Conservation (phyloP, 176 grass and related monocot genomes). For the Eleusine indica region DNA sequence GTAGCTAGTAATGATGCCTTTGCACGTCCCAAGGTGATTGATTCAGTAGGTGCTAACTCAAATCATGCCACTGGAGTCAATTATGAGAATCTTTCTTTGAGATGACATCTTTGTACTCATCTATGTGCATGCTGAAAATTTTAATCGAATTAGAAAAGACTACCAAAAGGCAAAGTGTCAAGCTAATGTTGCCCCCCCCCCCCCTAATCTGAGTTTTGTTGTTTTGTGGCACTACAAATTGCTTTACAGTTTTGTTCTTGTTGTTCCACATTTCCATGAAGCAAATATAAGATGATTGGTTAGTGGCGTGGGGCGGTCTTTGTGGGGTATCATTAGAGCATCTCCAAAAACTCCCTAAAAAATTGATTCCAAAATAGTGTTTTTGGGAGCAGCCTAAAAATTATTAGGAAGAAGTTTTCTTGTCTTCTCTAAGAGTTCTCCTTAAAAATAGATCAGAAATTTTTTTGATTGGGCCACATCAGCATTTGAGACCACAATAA, state of each 20-base stretch:
- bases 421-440: no score
- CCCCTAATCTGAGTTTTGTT: constrained; percentile 26
- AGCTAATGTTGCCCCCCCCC: background rate
- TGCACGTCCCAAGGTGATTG: constrained; percentile 48
- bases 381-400: no score
- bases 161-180: constrained; percentile 28
- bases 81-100: constrained; percentile 47
- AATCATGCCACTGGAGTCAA: constrained; percentile 40
- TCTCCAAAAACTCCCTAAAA: no score
- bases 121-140: constrained; percentile 2
- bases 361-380: no score
- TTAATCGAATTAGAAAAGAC: background rate
- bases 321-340: constrained; percentile 37
- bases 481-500: no score
- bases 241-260: background rate
- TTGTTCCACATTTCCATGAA: constrained; percentile 19
- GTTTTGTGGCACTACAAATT: constrained; percentile 8
- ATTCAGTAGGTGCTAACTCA: constrained; percentile 47
- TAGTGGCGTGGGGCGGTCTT: constrained; percentile 37
- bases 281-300: constrained; percentile 48
- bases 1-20: constrained; percentile 23
- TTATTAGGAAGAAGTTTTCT: no score
- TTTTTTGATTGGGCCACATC: no score
- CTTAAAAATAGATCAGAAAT: no score
- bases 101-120: constrained; percentile 43